These are phyloP conservation scores for Suillus cothurnatus DNA, from an alignment of 768 basidiomycete genomes.

Conservation along the genomic window DNA sequence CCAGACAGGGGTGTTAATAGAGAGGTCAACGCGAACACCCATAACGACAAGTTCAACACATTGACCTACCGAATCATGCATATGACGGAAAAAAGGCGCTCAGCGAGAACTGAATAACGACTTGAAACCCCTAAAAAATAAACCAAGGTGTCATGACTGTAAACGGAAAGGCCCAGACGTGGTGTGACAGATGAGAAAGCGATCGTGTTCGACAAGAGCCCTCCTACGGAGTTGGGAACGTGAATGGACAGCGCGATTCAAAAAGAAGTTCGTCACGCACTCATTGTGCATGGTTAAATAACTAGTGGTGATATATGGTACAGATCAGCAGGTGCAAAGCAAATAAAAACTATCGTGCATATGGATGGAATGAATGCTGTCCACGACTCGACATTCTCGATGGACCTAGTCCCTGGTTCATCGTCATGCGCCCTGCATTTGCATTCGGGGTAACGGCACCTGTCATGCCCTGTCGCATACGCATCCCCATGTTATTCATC, in stretches of 20 bases:
- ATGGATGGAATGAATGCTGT: slow-evolving; percentile 67
- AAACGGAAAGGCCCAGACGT: no score
- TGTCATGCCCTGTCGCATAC: slow-evolving; percentile 38
- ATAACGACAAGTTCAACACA: no score
- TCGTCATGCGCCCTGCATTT: slow-evolving; percentile 42
- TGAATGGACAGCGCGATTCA: neutral
- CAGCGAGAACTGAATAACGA: no score
- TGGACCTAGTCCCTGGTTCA: slow-evolving; percentile 48
- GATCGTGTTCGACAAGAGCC: no score
- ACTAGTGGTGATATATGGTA: slow-evolving; percentile 34
- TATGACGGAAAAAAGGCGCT: no score
- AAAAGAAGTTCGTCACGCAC: neutral
- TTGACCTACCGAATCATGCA: no score
- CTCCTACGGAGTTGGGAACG: neutral
- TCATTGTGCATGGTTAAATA: slow-evolving; percentile 9
- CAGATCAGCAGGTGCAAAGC: slow-evolving; percentile 20
- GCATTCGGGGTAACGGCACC: slow-evolving; percentile 28
- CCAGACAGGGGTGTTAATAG: no score
- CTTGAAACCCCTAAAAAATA: no score
- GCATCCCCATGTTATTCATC: slow-evolving; percentile 43
- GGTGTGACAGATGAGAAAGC: no score
- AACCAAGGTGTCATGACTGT: no score
- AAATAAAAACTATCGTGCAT: slow-evolving; percentile 46
- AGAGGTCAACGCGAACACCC: no score
- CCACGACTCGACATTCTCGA: slow-evolving; percentile 52